Base-by-base conservation (phyloP, 768 basidiomycete species). In the Hortiboletus campestris region DNA sequence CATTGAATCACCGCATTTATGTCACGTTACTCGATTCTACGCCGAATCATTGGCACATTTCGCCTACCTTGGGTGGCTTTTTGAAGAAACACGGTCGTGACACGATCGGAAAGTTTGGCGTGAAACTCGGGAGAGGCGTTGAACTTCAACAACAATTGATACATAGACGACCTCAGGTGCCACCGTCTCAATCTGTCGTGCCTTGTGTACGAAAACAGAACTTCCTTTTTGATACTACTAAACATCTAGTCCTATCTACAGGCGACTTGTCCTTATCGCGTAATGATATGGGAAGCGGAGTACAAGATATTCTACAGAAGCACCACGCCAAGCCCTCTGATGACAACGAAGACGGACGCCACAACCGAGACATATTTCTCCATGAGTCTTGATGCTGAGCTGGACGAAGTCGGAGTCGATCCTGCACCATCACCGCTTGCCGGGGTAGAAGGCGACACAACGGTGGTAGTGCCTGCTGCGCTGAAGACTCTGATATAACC, bases 401-500 rank as follows among this genome's bases (percentile, higher is more conserved):
- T 60, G 12, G 65, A 40, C 9, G 62, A 17, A 7, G 46, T 42
- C 11, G 59, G 28, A 5, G 58, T 55, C 6, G 64, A 25, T 14
- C 57, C 67, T 5, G 58, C 38, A 28, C 53, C 48, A 38, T 55
- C 47, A 28, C 65, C 65, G 7, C 50, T 62, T 20, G 38, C 53
- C 20, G 66, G 64, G 14, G 42, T 55, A 6, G 69, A 59, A 17
- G 69, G 52, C 14, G 68, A 56, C 11, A 71, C 48, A 16, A 63
- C 40, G 1, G 67, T 69, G 57, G 58, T 72, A 13, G 66, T 66
- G 28, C 72, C 73, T 20, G 57, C 51, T 4, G 67, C 57, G 50
- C 78, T 72, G 61, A 73, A 85, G 14, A 85, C 72, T 44, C 78
- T 76, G 55, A 89, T 75, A 29, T 77, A 83, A 14, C 79, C 76